Evolutionary conservation across 306 rosid species (phyloP).

Genomic region (Alnus rubra): DNA sequence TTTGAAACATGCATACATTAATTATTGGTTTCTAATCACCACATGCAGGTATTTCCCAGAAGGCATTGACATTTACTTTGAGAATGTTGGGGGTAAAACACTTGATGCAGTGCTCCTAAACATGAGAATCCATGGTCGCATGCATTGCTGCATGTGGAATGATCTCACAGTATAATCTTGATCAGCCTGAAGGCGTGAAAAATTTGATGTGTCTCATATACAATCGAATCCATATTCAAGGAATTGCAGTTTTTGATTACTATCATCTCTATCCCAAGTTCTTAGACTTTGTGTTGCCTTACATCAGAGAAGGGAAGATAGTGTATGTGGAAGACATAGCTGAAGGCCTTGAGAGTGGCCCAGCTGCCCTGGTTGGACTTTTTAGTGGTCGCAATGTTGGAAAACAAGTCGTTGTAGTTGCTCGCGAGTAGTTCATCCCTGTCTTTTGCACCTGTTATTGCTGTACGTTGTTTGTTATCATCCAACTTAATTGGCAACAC

Average conservation of each 20-base stretch:
- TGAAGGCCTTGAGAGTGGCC: conserved; percentile 5
- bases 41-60: conserved; percentile 8
- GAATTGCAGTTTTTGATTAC: neutral
- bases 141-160: conserved; percentile 6
- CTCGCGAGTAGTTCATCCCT: neutral
- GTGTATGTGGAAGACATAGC: conserved; percentile 5
- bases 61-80: conserved; percentile 14
- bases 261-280: conserved; percentile 9
- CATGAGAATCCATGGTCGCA: neutral
- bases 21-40: neutral
- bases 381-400: neutral
- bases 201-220: neutral
- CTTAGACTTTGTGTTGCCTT: neutral
- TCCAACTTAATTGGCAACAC: too few relatives aligned
- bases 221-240: neutral
- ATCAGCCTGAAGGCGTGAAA: conserved; percentile 3
- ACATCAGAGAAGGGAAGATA: conserved; percentile 1
- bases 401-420: conserved; percentile 7
- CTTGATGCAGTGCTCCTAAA: neutral
- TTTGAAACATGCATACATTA: neutral
- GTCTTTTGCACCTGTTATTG: neutral
- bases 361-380: neutral
- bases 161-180: conserved; percentile 1
- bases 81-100: conserved; percentile 7
- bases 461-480: too few relatives aligned